Conservation (phyloP, 2,329 filamentous ascomycete species). For the Diplocarpon mali region DNA sequence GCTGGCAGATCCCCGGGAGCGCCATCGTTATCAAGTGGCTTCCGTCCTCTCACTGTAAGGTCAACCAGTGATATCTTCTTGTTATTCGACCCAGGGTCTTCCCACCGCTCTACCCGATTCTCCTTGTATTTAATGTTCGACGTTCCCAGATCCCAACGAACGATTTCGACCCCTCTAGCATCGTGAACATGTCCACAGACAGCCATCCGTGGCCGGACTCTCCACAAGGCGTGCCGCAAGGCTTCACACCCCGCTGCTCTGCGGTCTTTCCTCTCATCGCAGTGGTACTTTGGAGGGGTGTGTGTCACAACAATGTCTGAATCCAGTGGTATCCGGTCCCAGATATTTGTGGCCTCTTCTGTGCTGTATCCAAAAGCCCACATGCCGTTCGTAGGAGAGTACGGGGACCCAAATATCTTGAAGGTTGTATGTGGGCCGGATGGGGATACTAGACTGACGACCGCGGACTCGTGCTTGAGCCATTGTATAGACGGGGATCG, state of each 20-base stretch:
- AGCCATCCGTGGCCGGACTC: slow-evolving; percentile 50
- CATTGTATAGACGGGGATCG: slow-evolving; percentile 47
- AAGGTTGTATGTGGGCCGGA: slow-evolving; percentile 49
- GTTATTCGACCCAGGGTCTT: slow-evolving; percentile 44
- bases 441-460: slow-evolving; percentile 41
- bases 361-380: slow-evolving; percentile 59
- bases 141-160: slow-evolving; percentile 45
- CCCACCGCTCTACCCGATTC: slow-evolving; percentile 37
- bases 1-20: slow-evolving; percentile 7
- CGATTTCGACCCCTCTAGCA: slow-evolving; percentile 49
- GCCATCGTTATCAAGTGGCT: slow-evolving; percentile 37
- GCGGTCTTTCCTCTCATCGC: slow-evolving; percentile 37
- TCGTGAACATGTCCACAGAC: slow-evolving; percentile 66
- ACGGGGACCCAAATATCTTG: slow-evolving; percentile 61
- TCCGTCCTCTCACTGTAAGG: slow-evolving; percentile 37
- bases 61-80: slow-evolving; percentile 54
- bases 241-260: slow-evolving; percentile 46
- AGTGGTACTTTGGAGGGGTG: slow-evolving; percentile 50
- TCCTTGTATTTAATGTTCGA: slow-evolving; percentile 35
- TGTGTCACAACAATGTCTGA: slow-evolving; percentile 61
- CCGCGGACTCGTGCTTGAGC: slow-evolving; percentile 45
- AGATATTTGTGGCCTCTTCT: slow-evolving; percentile 34
- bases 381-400: slow-evolving; percentile 41
- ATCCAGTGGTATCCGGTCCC: slow-evolving; percentile 49
- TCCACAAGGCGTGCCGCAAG: slow-evolving; percentile 45